A percentile compares a stretch with the other conserved stretches of the same genome.
These are phyloP conservation scores for Bidens hawaiensis DNA, from an alignment of 140 eudicot species.

Conservation along the genomic window DNA sequence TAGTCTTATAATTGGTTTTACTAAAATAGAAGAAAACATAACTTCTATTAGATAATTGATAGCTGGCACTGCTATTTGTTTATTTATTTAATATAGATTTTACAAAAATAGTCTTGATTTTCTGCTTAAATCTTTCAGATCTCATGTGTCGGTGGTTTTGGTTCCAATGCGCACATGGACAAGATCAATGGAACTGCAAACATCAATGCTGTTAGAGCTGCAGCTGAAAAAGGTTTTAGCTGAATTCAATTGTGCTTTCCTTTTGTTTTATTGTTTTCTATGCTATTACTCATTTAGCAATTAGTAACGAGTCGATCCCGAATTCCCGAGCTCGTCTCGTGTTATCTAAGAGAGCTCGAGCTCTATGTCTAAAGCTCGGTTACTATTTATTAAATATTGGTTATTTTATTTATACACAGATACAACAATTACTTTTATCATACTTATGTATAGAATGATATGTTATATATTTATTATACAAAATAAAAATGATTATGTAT, in stretches of 20 bases:
- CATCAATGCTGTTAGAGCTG: conserved; percentile 92
- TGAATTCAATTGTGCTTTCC: neutral
- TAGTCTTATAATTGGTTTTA: neutral
- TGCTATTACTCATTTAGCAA: neutral
- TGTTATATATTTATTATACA: no score
- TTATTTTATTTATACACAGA: neutral
- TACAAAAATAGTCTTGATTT: neutral
- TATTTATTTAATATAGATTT: neutral
- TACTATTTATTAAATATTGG: no score
- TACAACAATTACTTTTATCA: neutral
- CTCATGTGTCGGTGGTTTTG: conserved; percentile 96
- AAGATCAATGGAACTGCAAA: conserved; percentile 98
- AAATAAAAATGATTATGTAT: no score
- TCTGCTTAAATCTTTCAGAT: conserved; percentile 46
- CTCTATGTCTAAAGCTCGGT: neutral
- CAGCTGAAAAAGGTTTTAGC: conserved; percentile 69
- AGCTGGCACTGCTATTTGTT: neutral
- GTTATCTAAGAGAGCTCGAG: no score
- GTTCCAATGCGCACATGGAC: conserved; percentile 85
- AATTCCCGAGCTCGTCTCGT: neutral
- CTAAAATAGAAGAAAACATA: neutral
- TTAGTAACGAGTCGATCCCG: neutral
- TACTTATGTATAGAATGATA: no score
- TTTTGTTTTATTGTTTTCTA: neutral
- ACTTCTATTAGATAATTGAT: neutral